Percentiles rank a stretch among this genome's conserved stretches.
phyloP scores from a whole-genome alignment of 371 early-diverging fungal genomes.

The Saksenaea vasiformis region DNA sequence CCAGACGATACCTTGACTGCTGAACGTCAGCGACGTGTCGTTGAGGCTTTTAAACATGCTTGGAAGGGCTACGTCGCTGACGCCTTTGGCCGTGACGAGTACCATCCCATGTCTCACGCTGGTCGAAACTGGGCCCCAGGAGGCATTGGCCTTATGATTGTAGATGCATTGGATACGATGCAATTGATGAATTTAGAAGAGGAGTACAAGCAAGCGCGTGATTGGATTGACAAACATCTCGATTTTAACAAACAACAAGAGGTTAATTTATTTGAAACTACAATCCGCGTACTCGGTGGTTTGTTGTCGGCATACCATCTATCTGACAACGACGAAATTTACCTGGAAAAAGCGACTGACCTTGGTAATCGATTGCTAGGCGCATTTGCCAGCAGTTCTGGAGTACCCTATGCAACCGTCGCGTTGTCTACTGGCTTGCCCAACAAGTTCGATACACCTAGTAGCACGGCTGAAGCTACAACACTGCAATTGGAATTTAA shows the following conservation, averaged over 20 bases:
- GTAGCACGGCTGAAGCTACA: slow-evolving; percentile 85
- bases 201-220: slow-evolving; percentile 71
- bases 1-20: slow-evolving; percentile 22
- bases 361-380: slow-evolving; percentile 77
- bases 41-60: slow-evolving; percentile 64
- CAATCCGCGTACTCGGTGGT: slow-evolving; percentile 92
- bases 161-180: slow-evolving; percentile 87
- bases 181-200: slow-evolving; percentile 76
- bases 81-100: slow-evolving; percentile 87
- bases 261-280: slow-evolving; percentile 92
- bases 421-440: slow-evolving; percentile 51
- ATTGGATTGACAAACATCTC: slow-evolving; percentile 61
- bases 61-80: slow-evolving; percentile 81
- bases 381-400: slow-evolving; percentile 75
- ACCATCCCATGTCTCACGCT: slow-evolving; percentile 67
- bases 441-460: slow-evolving; percentile 39
- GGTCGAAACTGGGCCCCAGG: slow-evolving; percentile 55
- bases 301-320: slow-evolving; percentile 82
- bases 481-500: slow-evolving; percentile 91
- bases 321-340: slow-evolving; percentile 61
- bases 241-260: slow-evolving; percentile 70
- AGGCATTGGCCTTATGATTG: slow-evolving; percentile 77
- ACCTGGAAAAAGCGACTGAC: slow-evolving; percentile 76
- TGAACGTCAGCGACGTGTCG: slow-evolving; percentile 49
- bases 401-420: slow-evolving; percentile 79